phyloP scores from a whole-genome alignment of 2,329 filamentous ascomycete genomes.

The Ophiognomonia clavigignenti-juglandacearum region DNA sequence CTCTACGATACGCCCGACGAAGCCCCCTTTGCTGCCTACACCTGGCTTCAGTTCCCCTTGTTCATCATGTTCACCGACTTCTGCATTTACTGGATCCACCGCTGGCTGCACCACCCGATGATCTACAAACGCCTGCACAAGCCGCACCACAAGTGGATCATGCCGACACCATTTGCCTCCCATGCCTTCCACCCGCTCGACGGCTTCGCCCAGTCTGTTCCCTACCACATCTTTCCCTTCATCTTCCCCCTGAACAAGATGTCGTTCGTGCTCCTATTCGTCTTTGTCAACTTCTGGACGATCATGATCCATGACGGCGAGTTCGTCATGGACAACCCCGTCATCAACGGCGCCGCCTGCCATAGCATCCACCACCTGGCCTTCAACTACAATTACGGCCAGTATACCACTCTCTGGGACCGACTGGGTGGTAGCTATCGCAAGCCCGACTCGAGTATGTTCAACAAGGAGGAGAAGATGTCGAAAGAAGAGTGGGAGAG shows the following conservation, averaged over 20 bases:
- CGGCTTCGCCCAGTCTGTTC: slow-evolving; percentile 81
- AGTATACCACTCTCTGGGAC: slow-evolving; percentile 92
- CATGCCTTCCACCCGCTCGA: slow-evolving; percentile 95
- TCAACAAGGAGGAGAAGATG: slow-evolving; percentile 82
- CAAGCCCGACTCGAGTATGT: slow-evolving; percentile 79
- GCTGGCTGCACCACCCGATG: slow-evolving; percentile 72
- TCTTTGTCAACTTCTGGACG: slow-evolving; percentile 95
- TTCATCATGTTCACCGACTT: slow-evolving; percentile 88
- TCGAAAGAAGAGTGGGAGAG: slow-evolving; percentile 72
- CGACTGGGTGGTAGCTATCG: slow-evolving; percentile 82
- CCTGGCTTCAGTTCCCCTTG: slow-evolving; percentile 77
- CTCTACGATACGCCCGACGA: slow-evolving; percentile 78
- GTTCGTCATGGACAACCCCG: slow-evolving; percentile 83
- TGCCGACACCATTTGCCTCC: slow-evolving; percentile 89
- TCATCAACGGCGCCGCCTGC: slow-evolving; percentile 92
- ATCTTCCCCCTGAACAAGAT: slow-evolving; percentile 90
- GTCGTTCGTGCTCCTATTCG: slow-evolving; percentile 79
- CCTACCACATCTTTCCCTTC: slow-evolving; percentile 92
- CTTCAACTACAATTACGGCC: slow-evolving; percentile 90
- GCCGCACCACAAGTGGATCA: slow-evolving; percentile 99
- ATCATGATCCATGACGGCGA: slow-evolving; percentile 96
- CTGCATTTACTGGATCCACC: slow-evolving; percentile 89
- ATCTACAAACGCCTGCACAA: slow-evolving; percentile 92
- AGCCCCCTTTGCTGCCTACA: slow-evolving; percentile 73
- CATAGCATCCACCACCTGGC: slow-evolving; percentile 88